Base-by-base conservation (phyloP, 352 stramenopile genomes). In the Achlya hypogyna region DNA sequence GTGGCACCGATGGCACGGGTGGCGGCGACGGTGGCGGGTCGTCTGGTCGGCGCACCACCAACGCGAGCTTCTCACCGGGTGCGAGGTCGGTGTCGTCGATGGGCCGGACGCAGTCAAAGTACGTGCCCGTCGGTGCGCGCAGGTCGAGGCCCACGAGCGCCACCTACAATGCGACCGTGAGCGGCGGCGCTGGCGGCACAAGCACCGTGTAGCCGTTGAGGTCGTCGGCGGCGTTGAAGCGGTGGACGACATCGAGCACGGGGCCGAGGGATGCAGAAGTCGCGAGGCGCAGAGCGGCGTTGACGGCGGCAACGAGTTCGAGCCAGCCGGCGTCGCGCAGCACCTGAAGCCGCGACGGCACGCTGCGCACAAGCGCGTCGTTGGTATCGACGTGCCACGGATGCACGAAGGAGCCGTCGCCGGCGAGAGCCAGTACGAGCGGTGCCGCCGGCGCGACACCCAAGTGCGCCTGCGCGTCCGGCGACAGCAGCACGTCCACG, bases 341-440 rank as follows among this genome's bases (percentile, higher is more conserved):
- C 10, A 93, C 69, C 52, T 84, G 74, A 8, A 95, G 70, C 1
- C 75, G 77, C 10, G 78, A 80, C 20, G 86, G 84, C 27, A 93
- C 79, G 1, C 83, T 80, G 4, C 86, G 84, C 12, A 95, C 77
- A 35, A 89, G 73, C 14, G 88, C 82, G 52, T 95, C 86, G 69
- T 93, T 95, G 22, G 84, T 90, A 63, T 95, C 86, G 1, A 95
- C 71, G 53, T 91, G 74, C 52, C 84, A 93, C 38, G 86, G 86
- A 8, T 80, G 75, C 47, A 90, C 90, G 66, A 93, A 93, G 4
- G 86, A 91, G 0, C 86, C 86, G 69, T 75, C 89, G 5, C 86
- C 86, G 45, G 78, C 78, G 6, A 90, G 79, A 5, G 87, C 78
- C 38, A 90, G 74, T 8, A 84, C 34, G 1, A 77, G 40, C 35